phyloP scores from a whole-genome alignment of 306 rosid genomes.

The Begonia fuchsioides region DNA sequence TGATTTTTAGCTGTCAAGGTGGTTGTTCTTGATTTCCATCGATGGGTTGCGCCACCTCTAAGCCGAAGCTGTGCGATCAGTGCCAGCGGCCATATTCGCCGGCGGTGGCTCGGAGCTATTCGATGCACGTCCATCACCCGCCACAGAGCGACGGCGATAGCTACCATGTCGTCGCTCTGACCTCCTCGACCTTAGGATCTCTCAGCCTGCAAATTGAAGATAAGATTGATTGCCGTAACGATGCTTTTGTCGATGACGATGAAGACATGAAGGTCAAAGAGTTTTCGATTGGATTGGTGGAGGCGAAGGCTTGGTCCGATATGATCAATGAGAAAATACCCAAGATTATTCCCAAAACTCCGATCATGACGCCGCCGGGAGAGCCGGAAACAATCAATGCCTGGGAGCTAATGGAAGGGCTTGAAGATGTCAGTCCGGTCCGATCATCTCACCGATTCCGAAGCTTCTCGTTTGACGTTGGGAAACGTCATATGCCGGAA shows the following conservation, averaged over 20 bases:
- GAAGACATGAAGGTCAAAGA: slow-evolving; percentile 13
- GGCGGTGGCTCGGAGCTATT: slow-evolving; percentile 55
- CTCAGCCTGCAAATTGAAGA: slow-evolving; percentile 10
- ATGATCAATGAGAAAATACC: slow-evolving; percentile 59
- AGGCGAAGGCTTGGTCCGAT: slow-evolving; percentile 70
- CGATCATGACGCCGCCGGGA: slow-evolving; percentile 54
- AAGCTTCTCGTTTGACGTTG: slow-evolving; percentile 57
- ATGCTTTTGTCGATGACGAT: background rate
- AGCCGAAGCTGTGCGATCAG: slow-evolving; percentile 56
- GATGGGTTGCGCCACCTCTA: slow-evolving; percentile 5
- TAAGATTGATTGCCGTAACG: slow-evolving; percentile 5
- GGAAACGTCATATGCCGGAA: slow-evolving; percentile 7
- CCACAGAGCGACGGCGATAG: slow-evolving; percentile 39
- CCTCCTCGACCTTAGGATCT: slow-evolving; percentile 69
- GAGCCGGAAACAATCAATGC: slow-evolving; percentile 79
- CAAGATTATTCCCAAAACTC: slow-evolving; percentile 30
- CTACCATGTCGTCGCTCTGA: slow-evolving; percentile 71
- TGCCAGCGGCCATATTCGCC: slow-evolving; percentile 61
- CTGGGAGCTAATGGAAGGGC: slow-evolving; percentile 97
- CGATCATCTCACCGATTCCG: slow-evolving; percentile 41
- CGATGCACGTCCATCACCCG: slow-evolving; percentile 75
- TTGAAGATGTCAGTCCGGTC: slow-evolving; percentile 60
- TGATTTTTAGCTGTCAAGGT: no score
- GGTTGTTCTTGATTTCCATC: background rate
- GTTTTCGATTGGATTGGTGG: slow-evolving; percentile 32